Evolutionary conservation across 106 monocot species (phyloP), one percentile per base, ranked within the genome.

Genomic region (Apostasia shenzhenica): DNA sequence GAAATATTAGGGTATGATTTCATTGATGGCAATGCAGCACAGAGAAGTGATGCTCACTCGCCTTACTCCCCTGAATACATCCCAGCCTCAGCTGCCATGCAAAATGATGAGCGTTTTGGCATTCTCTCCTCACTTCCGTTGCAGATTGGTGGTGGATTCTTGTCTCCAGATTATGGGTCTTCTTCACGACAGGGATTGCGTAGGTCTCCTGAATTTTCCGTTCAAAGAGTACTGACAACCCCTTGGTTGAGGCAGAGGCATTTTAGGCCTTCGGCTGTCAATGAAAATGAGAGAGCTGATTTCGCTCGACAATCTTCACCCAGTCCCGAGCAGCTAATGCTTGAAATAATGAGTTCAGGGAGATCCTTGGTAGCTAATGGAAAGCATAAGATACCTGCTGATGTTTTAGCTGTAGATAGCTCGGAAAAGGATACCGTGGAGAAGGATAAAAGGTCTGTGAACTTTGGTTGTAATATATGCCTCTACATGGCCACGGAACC

Each of bases 401-500:
- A 45, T 54, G 54, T 42, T 54, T 1, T 13, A 10, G 14, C 26
- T 14, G 1, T 12, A 50, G 74, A 74, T 14, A 66, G 50, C 10
- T 57, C 59, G 39, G 40, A 54, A 11, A 45, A 67, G 11, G 74
- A 58, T 13, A 38, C 55, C 1, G 63, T 48, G 37, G 74, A 67
- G 57, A 66, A 66, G 50, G 55, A 65, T 8, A 64, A 55, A 37
- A 41, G 43, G 12, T 40, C 63, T 42, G 14, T 43, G 1, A 54
- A 67, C 12, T 74, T 74, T 41, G 74, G 67, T 13, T 74, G 74
- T 55, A 67, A 74, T 12, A 42, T 74, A 13, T 74, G 74, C 58
- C 50, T 74, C 42, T 66, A 74, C 41, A 12, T 74, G 45, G 66
- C 74, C 1, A 66, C 57, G 49, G 74, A 74, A 5, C 74, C 74